Evolutionary conservation across 305 asterid genomes (phyloP).

Genomic region (Fraxinus sp.): DNA sequence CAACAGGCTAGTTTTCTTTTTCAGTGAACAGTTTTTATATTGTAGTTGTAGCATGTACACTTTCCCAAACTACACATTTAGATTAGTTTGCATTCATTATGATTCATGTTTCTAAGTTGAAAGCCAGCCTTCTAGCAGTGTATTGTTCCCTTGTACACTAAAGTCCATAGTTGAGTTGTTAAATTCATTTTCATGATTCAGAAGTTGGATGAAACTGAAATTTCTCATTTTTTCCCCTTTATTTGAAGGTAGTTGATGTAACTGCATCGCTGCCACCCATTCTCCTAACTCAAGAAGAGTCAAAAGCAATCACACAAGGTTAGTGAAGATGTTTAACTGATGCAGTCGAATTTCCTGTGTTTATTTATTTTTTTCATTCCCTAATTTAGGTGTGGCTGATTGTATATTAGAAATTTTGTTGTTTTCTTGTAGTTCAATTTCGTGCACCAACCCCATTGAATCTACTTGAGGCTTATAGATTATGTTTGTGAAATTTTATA

Average conservation of each 20-base stretch:
- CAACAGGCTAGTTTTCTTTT: neutral
- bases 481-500: neutral
- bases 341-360: neutral
- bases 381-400: neutral
- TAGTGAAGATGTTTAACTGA: neutral
- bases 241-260: slow-evolving; percentile 53
- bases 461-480: neutral
- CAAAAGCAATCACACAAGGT: slow-evolving; percentile 14
- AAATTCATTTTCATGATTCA: neutral
- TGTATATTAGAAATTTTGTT: neutral
- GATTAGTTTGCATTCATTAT: neutral
- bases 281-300: slow-evolving; percentile 49
- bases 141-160: neutral
- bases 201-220: neutral
- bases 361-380: neutral
- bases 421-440: neutral
- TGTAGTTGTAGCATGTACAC: neutral
- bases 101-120: neutral
- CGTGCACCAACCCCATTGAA: neutral
- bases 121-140: neutral
- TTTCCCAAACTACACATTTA: neutral
- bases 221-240: neutral
- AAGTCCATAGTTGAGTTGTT: neutral
- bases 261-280: slow-evolving; percentile 66
- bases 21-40: neutral